phyloP scores from a whole-genome alignment of 331 rosid genomes.

The Dryas integrifolia region DNA sequence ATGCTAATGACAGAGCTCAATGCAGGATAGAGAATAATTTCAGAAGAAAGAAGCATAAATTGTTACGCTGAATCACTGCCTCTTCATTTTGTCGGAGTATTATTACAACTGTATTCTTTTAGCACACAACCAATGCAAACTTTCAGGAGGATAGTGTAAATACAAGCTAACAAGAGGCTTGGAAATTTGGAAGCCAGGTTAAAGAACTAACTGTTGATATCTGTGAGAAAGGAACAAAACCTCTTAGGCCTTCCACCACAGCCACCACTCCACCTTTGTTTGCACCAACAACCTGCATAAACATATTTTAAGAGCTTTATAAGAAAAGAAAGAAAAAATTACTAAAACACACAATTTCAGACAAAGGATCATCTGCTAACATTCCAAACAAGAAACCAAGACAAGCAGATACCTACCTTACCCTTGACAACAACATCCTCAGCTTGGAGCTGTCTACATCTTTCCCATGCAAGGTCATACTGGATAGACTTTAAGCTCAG shows the following conservation, averaged over 20 bases:
- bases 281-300: slow-evolving; percentile 61
- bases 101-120: background rate
- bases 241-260: slow-evolving; percentile 75
- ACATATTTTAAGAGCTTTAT: background rate
- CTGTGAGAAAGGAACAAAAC: slow-evolving; percentile 88
- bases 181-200: slow-evolving; percentile 15
- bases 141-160: background rate
- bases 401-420: slow-evolving; percentile 57
- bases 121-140: background rate
- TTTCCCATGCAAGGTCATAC: slow-evolving; percentile 77
- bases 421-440: slow-evolving; percentile 88
- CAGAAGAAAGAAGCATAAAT: background rate
- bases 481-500: slow-evolving; percentile 70
- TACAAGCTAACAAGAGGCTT: slow-evolving; percentile 9
- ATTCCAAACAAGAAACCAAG: slow-evolving; percentile 17
- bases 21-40: background rate
- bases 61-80: background rate
- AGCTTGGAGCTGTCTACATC: slow-evolving; percentile 83
- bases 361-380: slow-evolving; percentile 6
- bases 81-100: background rate
- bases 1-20: background rate
- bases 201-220: slow-evolving; percentile 60
- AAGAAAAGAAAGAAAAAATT: background rate
- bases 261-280: slow-evolving; percentile 88
- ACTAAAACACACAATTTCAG: background rate